These are phyloP conservation scores for Huntiella decipiens DNA, from an alignment of 2,329 filamentous ascomycete genomes.

Conservation along the genomic window DNA sequence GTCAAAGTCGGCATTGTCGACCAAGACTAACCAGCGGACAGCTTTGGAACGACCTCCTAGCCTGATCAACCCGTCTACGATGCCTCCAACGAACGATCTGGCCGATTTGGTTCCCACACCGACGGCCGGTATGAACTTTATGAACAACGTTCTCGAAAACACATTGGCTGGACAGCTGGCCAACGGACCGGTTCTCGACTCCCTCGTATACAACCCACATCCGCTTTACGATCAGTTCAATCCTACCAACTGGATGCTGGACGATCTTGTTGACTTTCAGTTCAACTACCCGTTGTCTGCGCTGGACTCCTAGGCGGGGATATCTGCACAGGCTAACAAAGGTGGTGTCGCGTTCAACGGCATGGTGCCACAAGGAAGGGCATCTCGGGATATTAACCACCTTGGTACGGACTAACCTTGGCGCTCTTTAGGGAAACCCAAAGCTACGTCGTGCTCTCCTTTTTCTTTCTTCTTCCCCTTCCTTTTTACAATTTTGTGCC, in stretches of 20 bases:
- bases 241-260: slow-evolving; percentile 82
- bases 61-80: not conserved
- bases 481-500: no score
- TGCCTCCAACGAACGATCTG: slow-evolving; percentile 49
- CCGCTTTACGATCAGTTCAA: slow-evolving; percentile 77
- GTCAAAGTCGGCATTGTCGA: not conserved
- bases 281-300: slow-evolving; percentile 38
- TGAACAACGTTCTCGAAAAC: slow-evolving; percentile 35
- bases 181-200: slow-evolving; percentile 28
- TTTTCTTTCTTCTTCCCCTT: no score
- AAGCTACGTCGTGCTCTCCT: no score
- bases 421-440: no score
- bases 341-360: no score
- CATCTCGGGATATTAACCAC: no score
- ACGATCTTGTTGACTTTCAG: slow-evolving; percentile 66
- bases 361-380: no score
- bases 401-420: no score
- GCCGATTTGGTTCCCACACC: slow-evolving; percentile 34
- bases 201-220: slow-evolving; percentile 37
- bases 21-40: slow-evolving; percentile 57
- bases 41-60: slow-evolving; percentile 39
- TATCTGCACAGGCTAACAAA: not conserved
- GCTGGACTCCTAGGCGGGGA: slow-evolving; percentile 21
- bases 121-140: slow-evolving; percentile 27
- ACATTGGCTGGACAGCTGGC: slow-evolving; percentile 24